phyloP scores from a whole-genome alignment of 2,329 filamentous ascomycete genomes.

The Exophiala sp. region DNA sequence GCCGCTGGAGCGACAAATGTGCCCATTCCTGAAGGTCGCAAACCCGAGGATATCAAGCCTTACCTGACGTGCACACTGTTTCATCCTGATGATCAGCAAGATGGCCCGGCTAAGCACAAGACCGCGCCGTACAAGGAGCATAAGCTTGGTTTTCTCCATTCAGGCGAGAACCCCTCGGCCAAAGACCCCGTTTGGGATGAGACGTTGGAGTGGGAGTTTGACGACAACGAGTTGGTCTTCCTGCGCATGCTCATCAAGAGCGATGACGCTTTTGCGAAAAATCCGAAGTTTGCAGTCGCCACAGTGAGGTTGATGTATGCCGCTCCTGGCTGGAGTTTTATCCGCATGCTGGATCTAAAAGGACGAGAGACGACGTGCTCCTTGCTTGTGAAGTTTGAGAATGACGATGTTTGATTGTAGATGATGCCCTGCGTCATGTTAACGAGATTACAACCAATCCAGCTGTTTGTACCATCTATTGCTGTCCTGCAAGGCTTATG shows the following conservation, averaged over 20 bases:
- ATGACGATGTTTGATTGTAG: constrained; percentile 10
- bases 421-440: neutral
- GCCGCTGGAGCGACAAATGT: constrained; percentile 25
- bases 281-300: constrained; percentile 25
- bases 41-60: constrained; percentile 24
- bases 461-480: no score
- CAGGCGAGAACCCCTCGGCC: constrained; percentile 15
- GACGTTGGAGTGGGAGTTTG: constrained; percentile 26
- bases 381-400: constrained; percentile 24
- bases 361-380: constrained; percentile 21
- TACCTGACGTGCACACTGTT: constrained; percentile 27
- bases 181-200: constrained; percentile 28
- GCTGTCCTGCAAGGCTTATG: no score
- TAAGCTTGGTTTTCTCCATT: constrained; percentile 23
- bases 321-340: constrained; percentile 23
- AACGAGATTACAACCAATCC: no score
- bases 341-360: constrained; percentile 23
- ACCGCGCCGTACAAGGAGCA: constrained; percentile 27
- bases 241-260: constrained; percentile 27
- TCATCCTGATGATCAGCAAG: constrained; percentile 19
- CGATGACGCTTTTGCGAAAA: constrained; percentile 26
- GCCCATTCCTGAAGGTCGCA: constrained; percentile 22
- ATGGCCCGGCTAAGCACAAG: constrained; percentile 23
- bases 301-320: constrained; percentile 26
- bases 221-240: constrained; percentile 27